Percentiles rank a stretch among this genome's conserved stretches.
Evolutionary conservation across 208 protist genomes (phyloP).

Genomic region (Leptomonas pyrrhocoris): DNA sequence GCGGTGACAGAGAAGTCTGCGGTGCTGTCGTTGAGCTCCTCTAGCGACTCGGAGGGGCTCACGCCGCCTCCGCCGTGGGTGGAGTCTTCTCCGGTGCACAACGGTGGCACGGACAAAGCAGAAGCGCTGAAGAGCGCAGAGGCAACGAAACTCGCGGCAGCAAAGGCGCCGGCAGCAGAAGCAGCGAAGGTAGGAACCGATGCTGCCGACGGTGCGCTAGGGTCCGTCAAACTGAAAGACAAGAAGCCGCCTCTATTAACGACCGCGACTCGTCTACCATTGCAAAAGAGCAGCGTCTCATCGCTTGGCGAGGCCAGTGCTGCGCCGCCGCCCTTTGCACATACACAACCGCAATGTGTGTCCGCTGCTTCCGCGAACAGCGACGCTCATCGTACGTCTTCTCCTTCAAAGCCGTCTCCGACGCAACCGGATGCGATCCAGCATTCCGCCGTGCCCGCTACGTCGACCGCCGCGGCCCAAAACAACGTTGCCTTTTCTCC

Average conservation of each 20-base stretch:
- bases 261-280: background rate
- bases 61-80: conserved; percentile 8
- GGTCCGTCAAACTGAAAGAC: too few relatives aligned
- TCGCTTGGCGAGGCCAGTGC: too few relatives aligned
- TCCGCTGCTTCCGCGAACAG: background rate
- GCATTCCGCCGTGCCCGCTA: background rate
- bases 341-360: background rate
- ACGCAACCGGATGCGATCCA: background rate
- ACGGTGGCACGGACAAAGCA: background rate
- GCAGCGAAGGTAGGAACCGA: background rate
- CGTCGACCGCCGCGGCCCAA: background rate
- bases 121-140: background rate
- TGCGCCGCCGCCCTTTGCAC: too few relatives aligned
- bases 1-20: background rate
- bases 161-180: background rate
- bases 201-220: too few relatives aligned
- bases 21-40: conserved; percentile 6
- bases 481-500: background rate
- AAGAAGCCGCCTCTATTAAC: too few relatives aligned
- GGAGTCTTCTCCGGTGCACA: background rate
- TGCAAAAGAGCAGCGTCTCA: background rate
- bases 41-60: background rate
- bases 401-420: background rate
- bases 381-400: background rate
- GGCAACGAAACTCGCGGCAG: background rate